Conservation (phyloP, 495 filamentous ascomycete species). For the Clohesyomyces aquaticus region DNA sequence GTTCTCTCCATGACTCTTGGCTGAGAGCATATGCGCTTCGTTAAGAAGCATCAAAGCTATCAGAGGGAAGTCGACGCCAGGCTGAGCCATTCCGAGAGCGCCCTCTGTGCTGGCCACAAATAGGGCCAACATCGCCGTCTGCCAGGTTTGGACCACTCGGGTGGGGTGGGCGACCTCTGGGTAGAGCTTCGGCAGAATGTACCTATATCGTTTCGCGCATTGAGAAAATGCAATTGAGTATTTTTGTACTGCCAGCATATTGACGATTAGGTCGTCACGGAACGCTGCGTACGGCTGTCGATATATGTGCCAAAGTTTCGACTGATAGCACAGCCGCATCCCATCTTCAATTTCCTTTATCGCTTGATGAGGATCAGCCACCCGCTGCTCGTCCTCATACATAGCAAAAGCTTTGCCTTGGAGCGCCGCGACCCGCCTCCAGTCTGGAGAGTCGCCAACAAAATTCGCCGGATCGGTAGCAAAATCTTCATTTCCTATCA, state of each 20-base stretch:
- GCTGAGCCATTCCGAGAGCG: not conserved
- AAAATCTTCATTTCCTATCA: slow-evolving; percentile 7
- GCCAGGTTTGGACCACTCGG: slow-evolving; percentile 47
- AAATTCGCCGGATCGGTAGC: slow-evolving; percentile 26
- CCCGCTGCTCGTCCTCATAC: slow-evolving; percentile 15
- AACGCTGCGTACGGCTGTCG: slow-evolving; percentile 42
- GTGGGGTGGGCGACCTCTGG: slow-evolving; percentile 45
- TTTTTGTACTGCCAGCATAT: slow-evolving; percentile 24
- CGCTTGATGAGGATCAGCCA: slow-evolving; percentile 19
- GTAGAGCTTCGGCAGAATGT: slow-evolving; percentile 44
- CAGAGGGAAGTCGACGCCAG: slow-evolving; percentile 39
- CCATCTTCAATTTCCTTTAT: slow-evolving; percentile 28
- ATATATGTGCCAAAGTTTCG: slow-evolving; percentile 34
- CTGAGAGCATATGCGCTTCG: slow-evolving; percentile 38
- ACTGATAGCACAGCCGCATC: slow-evolving; percentile 27
- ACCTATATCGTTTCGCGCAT: slow-evolving; percentile 39
- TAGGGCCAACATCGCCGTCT: slow-evolving; percentile 42
- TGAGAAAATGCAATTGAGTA: slow-evolving; percentile 31
- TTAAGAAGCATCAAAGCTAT: slow-evolving; percentile 43
- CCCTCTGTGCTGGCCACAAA: slow-evolving; percentile 33
- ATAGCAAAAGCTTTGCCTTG: slow-evolving; percentile 32
- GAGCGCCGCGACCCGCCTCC: slow-evolving; percentile 30
- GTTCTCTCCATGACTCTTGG: slow-evolving; percentile 44
- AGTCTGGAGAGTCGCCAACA: slow-evolving; percentile 26
- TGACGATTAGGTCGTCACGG: slow-evolving; percentile 43